A percentile compares a stretch with the other conserved stretches of the same genome.
These are phyloP conservation scores for Colletotrichum destructivum DNA, from an alignment of 2,329 filamentous ascomycete species.

Conservation along the genomic window DNA sequence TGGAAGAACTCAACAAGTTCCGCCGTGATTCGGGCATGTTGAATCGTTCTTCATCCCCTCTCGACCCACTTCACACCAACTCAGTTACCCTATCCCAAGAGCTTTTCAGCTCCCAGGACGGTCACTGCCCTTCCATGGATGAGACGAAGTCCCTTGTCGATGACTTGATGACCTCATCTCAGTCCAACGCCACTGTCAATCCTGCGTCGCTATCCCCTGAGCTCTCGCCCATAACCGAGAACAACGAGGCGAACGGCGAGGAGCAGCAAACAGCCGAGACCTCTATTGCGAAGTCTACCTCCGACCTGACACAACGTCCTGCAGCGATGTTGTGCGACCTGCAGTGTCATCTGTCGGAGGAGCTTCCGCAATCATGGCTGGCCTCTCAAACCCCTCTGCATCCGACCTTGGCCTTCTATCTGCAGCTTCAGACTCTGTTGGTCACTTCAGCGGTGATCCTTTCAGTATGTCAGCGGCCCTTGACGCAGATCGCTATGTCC, in stretches of 20 bases:
- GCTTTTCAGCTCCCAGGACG: conserved; percentile 67
- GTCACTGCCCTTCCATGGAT: conserved; percentile 50
- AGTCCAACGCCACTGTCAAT: conserved; percentile 68
- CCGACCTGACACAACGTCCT: conserved; percentile 99
- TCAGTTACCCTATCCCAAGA: conserved; percentile 72
- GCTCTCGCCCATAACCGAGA: conserved; percentile 67
- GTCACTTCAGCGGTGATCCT: conserved; percentile 79
- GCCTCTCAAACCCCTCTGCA: conserved; percentile 60
- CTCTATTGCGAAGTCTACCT: conserved; percentile 55
- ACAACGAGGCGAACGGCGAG: conserved; percentile 49
- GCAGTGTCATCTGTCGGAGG: conserved; percentile 98
- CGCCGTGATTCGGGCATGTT: conserved; percentile 60
- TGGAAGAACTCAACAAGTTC: conserved; percentile 66
- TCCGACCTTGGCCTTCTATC: conserved; percentile 60
- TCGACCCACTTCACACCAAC: conserved; percentile 60
- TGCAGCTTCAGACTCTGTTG: conserved; percentile 73
- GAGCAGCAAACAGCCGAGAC: conserved; percentile 47
- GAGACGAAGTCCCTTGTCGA: conserved; percentile 57
- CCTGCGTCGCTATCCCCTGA: conserved; percentile 74
- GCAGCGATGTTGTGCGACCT: conserved; percentile 99
- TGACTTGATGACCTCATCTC: conserved; percentile 59
- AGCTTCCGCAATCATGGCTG: conserved; percentile 65
- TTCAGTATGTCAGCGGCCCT: conserved; percentile 77
- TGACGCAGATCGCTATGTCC: conserved; percentile 82
- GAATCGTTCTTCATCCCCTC: conserved; percentile 58